Conservation (phyloP, 164 flowering plant genomes). For the Cinnamomum micranthum region DNA sequence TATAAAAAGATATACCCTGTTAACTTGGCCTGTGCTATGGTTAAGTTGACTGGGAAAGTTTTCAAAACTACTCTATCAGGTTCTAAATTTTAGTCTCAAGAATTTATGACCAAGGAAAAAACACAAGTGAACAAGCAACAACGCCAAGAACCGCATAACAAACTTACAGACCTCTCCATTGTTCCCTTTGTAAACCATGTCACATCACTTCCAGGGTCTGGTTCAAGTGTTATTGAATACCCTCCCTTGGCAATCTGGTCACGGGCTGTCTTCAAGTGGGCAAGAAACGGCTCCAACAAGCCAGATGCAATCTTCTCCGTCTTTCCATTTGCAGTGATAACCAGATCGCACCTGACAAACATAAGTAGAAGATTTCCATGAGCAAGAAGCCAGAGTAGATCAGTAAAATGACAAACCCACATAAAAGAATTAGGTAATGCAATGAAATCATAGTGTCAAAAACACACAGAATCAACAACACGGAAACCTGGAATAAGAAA, state of each 20-base stretch:
- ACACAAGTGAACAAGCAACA: background rate
- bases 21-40: background rate
- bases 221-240: slow-evolving; percentile 76
- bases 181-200: slow-evolving; percentile 92
- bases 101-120: background rate
- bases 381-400: background rate
- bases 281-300: slow-evolving; percentile 82
- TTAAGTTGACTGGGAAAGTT: background rate
- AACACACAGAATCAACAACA: background rate
- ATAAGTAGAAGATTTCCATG: background rate
- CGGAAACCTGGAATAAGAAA: background rate
- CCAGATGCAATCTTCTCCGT: slow-evolving; percentile 85
- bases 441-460: background rate
- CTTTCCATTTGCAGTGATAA: slow-evolving; percentile 73
- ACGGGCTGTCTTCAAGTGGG: slow-evolving; percentile 87
- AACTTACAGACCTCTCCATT: slow-evolving; percentile 65
- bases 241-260: slow-evolving; percentile 93
- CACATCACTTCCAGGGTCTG: slow-evolving; percentile 39
- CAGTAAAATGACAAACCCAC: background rate
- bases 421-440: background rate
- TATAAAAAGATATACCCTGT: background rate
- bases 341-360: slow-evolving; percentile 70
- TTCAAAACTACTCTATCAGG: background rate
- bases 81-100: background rate
- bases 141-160: background rate